A percentile compares a stretch with the other conserved stretches of the same genome.
Conservation (phyloP, 2,329 filamentous ascomycete species). For the Xylariaceae sp. region DNA sequence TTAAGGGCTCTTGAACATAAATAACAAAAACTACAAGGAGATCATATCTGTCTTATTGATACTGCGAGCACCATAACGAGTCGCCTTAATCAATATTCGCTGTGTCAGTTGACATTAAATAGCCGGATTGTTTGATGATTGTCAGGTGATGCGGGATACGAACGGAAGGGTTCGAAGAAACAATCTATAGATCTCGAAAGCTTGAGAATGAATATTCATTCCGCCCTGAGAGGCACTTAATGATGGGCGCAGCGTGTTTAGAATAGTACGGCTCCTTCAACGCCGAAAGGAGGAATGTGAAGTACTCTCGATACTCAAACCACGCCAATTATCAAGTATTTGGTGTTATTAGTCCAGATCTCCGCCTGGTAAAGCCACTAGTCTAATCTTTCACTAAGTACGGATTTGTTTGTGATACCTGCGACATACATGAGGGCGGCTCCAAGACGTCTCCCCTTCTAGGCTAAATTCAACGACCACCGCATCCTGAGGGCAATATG, state of each 20-base stretch:
- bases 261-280: background rate
- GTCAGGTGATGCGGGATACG: background rate
- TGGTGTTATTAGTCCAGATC: background rate
- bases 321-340: background rate
- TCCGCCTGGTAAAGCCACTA: background rate
- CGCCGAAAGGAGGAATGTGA: background rate
- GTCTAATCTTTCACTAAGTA: background rate
- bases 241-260: background rate
- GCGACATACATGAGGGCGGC: background rate
- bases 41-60: background rate
- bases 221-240: background rate
- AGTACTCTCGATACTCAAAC: background rate
- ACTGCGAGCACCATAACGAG: background rate
- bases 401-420: background rate
- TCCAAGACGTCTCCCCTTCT: constrained; percentile 12
- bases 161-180: background rate
- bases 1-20: constrained; percentile 32
- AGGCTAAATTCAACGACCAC: constrained; percentile 36
- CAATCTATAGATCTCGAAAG: background rate
- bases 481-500: constrained; percentile 17
- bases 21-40: background rate
- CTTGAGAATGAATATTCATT: background rate
- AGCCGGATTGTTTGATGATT: background rate
- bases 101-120: constrained; percentile 5
- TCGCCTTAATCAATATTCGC: background rate